phyloP scores from a whole-genome alignment of 306 rosid genomes.

The Corylus heterophylla region DNA sequence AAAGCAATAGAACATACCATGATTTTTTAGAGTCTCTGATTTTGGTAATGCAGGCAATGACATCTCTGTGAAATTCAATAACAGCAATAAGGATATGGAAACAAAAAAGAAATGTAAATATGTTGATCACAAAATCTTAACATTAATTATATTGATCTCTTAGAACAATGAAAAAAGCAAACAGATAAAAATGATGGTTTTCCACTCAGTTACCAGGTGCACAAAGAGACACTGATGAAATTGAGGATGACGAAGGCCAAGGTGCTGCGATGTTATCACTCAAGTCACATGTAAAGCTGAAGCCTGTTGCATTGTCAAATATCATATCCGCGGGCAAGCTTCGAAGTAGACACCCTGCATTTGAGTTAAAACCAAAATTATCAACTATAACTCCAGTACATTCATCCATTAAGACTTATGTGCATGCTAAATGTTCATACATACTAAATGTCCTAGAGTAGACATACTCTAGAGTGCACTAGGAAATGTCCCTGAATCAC shows the following conservation, averaged over 20 bases:
- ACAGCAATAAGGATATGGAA: neutral
- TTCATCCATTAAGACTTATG: conserved; percentile 6
- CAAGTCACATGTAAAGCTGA: conserved; percentile 91
- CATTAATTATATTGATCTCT: neutral
- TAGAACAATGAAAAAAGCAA: conserved; percentile 5
- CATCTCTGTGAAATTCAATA: conserved; percentile 73
- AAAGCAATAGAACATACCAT: conserved; percentile 56
- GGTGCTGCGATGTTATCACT: conserved; percentile 92
- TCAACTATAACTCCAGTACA: conserved; percentile 1
- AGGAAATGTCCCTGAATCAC: neutral
- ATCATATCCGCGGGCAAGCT: conserved; percentile 87
- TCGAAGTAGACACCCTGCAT: conserved; percentile 88
- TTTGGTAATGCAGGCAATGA: conserved; percentile 94
- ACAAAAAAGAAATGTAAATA: conserved; percentile 16
- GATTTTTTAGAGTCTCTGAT: conserved; percentile 74
- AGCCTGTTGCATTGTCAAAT: conserved; percentile 77
- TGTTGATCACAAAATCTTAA: conserved; percentile 16
- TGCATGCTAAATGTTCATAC: neutral
- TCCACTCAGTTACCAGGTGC: conserved; percentile 75
- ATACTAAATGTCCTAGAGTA: neutral
- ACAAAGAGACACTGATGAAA: conserved; percentile 80
- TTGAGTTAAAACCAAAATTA: conserved; percentile 13
- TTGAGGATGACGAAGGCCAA: conserved; percentile 91
- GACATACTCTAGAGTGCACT: conserved; percentile 5
- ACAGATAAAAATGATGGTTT: neutral